phyloP scores from a whole-genome alignment of 768 basidiomycete species.

The Trametes coccinea region DNA sequence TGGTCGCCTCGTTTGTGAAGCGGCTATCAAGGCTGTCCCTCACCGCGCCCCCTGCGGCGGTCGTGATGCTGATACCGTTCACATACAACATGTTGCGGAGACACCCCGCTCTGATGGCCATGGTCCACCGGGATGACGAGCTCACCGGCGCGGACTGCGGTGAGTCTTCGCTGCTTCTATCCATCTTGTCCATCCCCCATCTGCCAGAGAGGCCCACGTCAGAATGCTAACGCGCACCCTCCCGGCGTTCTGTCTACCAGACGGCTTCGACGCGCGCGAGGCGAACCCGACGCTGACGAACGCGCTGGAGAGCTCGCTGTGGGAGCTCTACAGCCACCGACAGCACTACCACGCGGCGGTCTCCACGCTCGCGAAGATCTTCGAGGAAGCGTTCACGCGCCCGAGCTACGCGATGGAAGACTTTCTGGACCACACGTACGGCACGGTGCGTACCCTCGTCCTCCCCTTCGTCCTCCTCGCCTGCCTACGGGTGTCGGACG shows the following conservation, averaged over 20 bases:
- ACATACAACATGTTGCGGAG: constrained; percentile 91
- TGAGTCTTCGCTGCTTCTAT: constrained; percentile 4
- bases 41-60: constrained; percentile 83
- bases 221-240: neutral
- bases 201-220: neutral
- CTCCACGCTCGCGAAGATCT: constrained; percentile 85
- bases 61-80: constrained; percentile 90
- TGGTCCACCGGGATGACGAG: constrained; percentile 75
- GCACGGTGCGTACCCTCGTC: constrained; percentile 55
- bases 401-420: constrained; percentile 89
- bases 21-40: constrained; percentile 84
- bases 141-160: constrained; percentile 16
- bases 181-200: constrained; percentile 4
- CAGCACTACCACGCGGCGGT: constrained; percentile 85
- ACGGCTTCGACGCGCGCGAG: constrained; percentile 72
- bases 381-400: constrained; percentile 93
- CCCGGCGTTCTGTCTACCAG: constrained; percentile 32
- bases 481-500: neutral
- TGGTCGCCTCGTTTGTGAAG: constrained; percentile 96
- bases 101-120: constrained; percentile 88
- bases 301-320: constrained; percentile 85
- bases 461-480: too few species aligned
- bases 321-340: constrained; percentile 84
- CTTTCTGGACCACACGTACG: constrained; percentile 92
- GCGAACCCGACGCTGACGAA: constrained; percentile 72